Percentiles rank a stretch among this genome's conserved stretches.
Evolutionary conservation across 192 early-diverging fungal genomes (phyloP).

Genomic region (Backusella parvicylindrica): DNA sequence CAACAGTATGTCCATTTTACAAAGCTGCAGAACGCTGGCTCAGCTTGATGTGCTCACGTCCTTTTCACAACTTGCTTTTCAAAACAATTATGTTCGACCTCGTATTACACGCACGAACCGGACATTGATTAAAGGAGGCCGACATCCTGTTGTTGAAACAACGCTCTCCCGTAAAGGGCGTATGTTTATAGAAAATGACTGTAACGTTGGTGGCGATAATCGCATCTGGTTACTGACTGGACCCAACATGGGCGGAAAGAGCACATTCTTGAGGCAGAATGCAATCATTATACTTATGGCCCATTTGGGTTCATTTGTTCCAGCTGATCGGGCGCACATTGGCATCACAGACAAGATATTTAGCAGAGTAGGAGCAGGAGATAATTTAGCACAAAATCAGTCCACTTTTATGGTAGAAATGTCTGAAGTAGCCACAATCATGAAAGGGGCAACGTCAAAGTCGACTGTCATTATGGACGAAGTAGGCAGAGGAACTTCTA

Average conservation of each 20-base stretch:
- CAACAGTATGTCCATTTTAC: slow-evolving; percentile 51
- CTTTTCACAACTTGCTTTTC: slow-evolving; percentile 52
- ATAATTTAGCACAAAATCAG: slow-evolving; percentile 34
- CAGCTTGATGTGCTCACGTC: slow-evolving; percentile 66
- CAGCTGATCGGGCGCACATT: slow-evolving; percentile 74
- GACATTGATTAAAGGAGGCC: slow-evolving; percentile 37
- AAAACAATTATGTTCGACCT: slow-evolving; percentile 57
- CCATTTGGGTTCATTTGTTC: slow-evolving; percentile 82
- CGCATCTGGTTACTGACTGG: slow-evolving; percentile 79
- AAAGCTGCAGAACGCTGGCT: slow-evolving; percentile 58
- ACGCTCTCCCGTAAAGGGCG: slow-evolving; percentile 23
- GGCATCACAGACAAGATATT: slow-evolving; percentile 55
- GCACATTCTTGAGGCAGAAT: slow-evolving; percentile 81
- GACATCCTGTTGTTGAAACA: slow-evolving; percentile 75
- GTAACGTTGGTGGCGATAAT: slow-evolving; percentile 43
- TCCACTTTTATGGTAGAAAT: slow-evolving; percentile 82
- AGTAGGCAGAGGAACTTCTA: slow-evolving; percentile 74
- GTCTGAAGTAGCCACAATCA: slow-evolving; percentile 80
- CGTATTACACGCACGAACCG: not conserved
- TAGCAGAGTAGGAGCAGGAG: slow-evolving; percentile 26
- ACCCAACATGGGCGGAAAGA: slow-evolving; percentile 94
- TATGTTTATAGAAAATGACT: slow-evolving; percentile 69
- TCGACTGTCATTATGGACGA: slow-evolving; percentile 90
- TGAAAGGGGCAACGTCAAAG: slow-evolving; percentile 63
- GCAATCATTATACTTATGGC: slow-evolving; percentile 79